A percentile compares a stretch with the other conserved stretches of the same genome.
Evolutionary conservation across 805 yeast species (phyloP).

Genomic region (Metschnikowia gelsemii): DNA sequence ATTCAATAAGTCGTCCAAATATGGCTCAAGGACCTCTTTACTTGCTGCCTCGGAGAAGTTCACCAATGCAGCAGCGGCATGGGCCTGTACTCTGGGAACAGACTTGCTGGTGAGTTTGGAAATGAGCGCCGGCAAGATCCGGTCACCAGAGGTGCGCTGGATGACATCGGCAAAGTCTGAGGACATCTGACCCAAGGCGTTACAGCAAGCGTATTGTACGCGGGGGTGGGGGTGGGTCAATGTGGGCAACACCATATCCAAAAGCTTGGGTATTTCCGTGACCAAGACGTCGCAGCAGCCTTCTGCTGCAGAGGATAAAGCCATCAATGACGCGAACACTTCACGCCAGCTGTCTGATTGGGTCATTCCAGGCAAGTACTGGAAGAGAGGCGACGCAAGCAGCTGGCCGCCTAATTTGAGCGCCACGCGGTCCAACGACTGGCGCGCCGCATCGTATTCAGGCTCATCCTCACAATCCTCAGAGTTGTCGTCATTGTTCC

Average conservation of each 20-base stretch:
- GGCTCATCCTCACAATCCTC: conserved; percentile 76
- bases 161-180: conserved; percentile 92
- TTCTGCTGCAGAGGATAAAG: conserved; percentile 93
- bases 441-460: conserved; percentile 89
- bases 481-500: conserved; percentile 82
- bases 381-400: conserved; percentile 83
- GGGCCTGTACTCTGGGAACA: conserved; percentile 93
- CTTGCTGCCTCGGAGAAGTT: conserved; percentile 92
- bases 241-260: conserved; percentile 84
- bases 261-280: conserved; percentile 72
- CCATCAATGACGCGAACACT: conserved; percentile 96
- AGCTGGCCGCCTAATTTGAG: conserved; percentile 79
- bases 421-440: conserved; percentile 88
- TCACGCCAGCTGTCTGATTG: conserved; percentile 82
- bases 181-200: conserved; percentile 93
- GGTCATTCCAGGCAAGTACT: conserved; percentile 81
- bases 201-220: conserved; percentile 96
- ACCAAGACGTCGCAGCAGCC: conserved; percentile 91
- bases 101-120: conserved; percentile 70
- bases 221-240: conserved; percentile 85
- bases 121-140: conserved; percentile 84
- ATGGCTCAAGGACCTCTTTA: conserved; percentile 88
- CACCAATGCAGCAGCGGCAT: conserved; percentile 97
- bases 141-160: conserved; percentile 75
- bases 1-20: conserved; percentile 73